Evolutionary conservation across 2,329 filamentous ascomycete species (phyloP), one percentile per base, ranked within the genome.

Genomic region (Fusarium sp.): DNA sequence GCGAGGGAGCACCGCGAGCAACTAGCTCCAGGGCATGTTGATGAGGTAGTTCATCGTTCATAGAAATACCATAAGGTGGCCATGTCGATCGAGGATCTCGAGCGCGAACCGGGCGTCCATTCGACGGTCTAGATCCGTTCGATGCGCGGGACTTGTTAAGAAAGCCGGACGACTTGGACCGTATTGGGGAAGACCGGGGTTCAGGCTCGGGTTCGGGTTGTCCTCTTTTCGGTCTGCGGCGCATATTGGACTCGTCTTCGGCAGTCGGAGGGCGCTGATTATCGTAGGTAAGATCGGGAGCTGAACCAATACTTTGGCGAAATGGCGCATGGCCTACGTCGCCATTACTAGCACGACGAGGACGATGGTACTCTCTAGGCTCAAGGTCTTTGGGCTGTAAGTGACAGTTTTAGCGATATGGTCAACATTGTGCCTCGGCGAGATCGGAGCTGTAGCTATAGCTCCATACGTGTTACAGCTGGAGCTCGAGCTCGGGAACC

Each of bases 11-110:
- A 10, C 90, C 90, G 12, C 85, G 83, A n/a, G 84, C 84, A 68
- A 91, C 88, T 64, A 90, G 82, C 53, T 89, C 85, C 80, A 86
- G 85, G 14, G 89, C 90, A 52, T 86, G 84, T 46, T 83, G 84
- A 20, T 87, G 84, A 2, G 85, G 81, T 13, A 91, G 82, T 66
- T 88, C 85, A 41, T 87, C 86, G 29, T 84, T 78, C 46, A 77
- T 81, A 15, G 83, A 81, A 52, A 89, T 79, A 54, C 85, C 86
- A 15, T 82, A 80, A 0, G 89, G 89, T 22, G 89, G 89, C 89
- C 89, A 91, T 74, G 85, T 81, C 4, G 84, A 86, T 63, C 88
- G 78, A 9, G 85, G 83, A 11, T 71, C 72, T 13, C 65, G 56
- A 20, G 70, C 49, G 29, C 76, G 73, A 47, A 62, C 54, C 17